phyloP scores from a whole-genome alignment of 768 basidiomycete species.

The Mycena pura region DNA sequence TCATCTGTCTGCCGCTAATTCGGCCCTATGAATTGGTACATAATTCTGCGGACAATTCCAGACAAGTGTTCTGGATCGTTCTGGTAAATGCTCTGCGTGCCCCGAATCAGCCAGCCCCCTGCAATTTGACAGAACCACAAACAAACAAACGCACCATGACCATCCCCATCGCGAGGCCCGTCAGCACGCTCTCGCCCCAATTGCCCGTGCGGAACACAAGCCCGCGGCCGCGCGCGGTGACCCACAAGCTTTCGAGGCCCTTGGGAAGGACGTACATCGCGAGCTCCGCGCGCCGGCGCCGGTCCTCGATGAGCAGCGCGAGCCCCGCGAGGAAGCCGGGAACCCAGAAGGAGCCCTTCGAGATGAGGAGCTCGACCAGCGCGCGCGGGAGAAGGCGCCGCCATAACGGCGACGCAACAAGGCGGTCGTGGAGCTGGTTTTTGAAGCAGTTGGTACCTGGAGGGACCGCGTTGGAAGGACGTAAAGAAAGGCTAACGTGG shows the following conservation, averaged over 20 bases:
- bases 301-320: slow-evolving; percentile 86
- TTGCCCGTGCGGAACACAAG: slow-evolving; percentile 76
- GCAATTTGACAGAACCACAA: background rate
- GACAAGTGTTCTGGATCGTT: slow-evolving; percentile 64
- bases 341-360: slow-evolving; percentile 76
- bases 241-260: slow-evolving; percentile 90
- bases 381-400: slow-evolving; percentile 48
- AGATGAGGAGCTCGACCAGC: slow-evolving; percentile 63
- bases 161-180: slow-evolving; percentile 22
- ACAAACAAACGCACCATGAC: slow-evolving; percentile 54
- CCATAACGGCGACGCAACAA: slow-evolving; percentile 43
- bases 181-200: slow-evolving; percentile 58
- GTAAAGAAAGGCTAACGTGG: too few relatives aligned
- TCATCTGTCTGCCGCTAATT: slow-evolving; percentile 61
- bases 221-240: slow-evolving; percentile 75
- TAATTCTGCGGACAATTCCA: slow-evolving; percentile 76
- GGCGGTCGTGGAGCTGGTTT: slow-evolving; percentile 58
- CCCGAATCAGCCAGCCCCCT: slow-evolving; percentile 10
- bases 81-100: slow-evolving; percentile 75
- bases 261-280: slow-evolving; percentile 94
- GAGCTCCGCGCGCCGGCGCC: slow-evolving; percentile 85
- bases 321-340: slow-evolving; percentile 78
- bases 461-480: background rate
- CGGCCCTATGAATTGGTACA: slow-evolving; percentile 91
- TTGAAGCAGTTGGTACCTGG: slow-evolving; percentile 73